These are phyloP conservation scores for Boehmeria nivea DNA, from an alignment of 306 rosid species.

Conservation along the genomic window DNA sequence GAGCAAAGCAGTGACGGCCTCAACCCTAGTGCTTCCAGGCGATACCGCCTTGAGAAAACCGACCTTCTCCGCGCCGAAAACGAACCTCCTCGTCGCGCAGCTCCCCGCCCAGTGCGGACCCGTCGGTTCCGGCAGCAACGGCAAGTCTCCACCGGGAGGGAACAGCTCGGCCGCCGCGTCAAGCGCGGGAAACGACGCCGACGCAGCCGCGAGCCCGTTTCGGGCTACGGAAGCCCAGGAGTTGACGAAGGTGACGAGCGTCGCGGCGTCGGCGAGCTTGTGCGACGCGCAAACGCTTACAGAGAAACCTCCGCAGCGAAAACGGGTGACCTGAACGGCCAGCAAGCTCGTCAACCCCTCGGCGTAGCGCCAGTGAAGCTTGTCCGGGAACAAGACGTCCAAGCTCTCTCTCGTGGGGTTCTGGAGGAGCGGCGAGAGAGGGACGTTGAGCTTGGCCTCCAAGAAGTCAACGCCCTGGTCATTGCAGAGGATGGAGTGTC, in stretches of 20 bases:
- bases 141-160: constrained; percentile 9
- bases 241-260: constrained; percentile 33
- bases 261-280: constrained; percentile 37
- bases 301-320: constrained; percentile 45
- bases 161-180: constrained; percentile 12
- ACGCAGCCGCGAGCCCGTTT: background rate
- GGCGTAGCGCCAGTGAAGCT: constrained; percentile 23
- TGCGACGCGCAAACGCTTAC: constrained; percentile 37
- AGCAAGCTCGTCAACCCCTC: background rate
- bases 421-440: constrained; percentile 26
- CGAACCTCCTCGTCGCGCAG: constrained; percentile 24
- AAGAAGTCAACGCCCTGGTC: constrained; percentile 49
- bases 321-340: constrained; percentile 37
- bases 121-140: constrained; percentile 9
- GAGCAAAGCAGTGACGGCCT: constrained; percentile 36
- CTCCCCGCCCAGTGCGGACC: background rate
- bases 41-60: constrained; percentile 25
- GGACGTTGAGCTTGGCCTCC: constrained; percentile 12
- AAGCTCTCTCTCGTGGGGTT: constrained; percentile 9
- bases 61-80: constrained; percentile 27
- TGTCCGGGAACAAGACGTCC: constrained; percentile 27
- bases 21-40: constrained; percentile 21
- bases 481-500: constrained; percentile 34
- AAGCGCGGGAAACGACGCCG: constrained; percentile 2
- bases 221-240: constrained; percentile 41